phyloP scores from a whole-genome alignment of 192 early-diverging fungal genomes.

The Backusella australiensis region DNA sequence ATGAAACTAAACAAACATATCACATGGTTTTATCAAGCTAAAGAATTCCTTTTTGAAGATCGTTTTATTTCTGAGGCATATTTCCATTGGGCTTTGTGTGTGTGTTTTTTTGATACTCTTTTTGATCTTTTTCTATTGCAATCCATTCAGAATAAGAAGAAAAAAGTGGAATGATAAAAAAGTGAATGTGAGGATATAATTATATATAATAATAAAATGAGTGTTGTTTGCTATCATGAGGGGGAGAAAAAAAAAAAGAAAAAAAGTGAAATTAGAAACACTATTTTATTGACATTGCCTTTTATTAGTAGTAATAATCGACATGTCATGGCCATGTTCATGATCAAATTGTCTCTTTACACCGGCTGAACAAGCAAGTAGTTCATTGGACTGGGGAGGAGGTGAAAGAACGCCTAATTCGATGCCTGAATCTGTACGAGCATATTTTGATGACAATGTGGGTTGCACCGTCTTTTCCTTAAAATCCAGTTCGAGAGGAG shows the following conservation, averaged over 20 bases:
- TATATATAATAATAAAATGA: background rate
- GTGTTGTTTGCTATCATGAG: background rate
- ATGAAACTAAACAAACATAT: background rate
- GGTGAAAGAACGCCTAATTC: background rate
- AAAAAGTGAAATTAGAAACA: background rate
- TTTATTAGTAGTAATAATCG: background rate
- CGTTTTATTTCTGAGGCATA: background rate
- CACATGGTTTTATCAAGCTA: background rate
- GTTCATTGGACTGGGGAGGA: background rate
- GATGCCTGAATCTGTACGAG: background rate
- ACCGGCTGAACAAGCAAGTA: background rate
- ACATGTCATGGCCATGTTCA: background rate
- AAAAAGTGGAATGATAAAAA: background rate
- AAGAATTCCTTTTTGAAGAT: background rate
- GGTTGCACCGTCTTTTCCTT: background rate
- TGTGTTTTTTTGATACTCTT: too few relatives aligned
- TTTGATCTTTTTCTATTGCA: background rate
- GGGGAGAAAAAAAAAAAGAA: background rate
- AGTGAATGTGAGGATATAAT: background rate
- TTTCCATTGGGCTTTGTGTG: background rate
- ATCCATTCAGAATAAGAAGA: background rate
- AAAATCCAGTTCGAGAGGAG: background rate
- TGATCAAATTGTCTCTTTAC: background rate
- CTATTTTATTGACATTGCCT: constrained; percentile 5
- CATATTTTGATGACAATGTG: background rate